These are phyloP conservation scores for Pichia sp. DNA, from an alignment of 1,139 yeast genomes.

Conservation along the genomic window DNA sequence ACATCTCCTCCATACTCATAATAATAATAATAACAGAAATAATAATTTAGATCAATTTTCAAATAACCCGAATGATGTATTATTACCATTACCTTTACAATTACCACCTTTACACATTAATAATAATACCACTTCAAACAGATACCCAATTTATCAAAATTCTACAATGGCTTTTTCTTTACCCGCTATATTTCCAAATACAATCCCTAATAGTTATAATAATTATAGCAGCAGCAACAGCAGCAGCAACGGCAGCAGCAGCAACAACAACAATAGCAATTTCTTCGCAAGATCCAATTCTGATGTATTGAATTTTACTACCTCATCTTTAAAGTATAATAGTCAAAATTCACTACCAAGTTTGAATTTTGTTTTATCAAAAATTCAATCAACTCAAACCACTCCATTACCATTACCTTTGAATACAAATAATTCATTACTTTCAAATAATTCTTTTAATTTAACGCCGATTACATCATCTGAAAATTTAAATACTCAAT, in stretches of 20 bases:
- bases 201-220: neutral
- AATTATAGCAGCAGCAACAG: neutral
- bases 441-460: too few species aligned
- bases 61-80: too few species aligned
- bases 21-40: neutral
- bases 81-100: neutral
- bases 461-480: too few species aligned
- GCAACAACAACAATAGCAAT: neutral
- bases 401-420: slow-evolving; percentile 8
- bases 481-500: neutral
- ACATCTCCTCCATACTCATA: neutral
- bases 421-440: too few species aligned
- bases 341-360: slow-evolving; percentile 12
- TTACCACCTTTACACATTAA: neutral
- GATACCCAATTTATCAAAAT: too few species aligned
- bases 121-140: neutral
- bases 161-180: neutral
- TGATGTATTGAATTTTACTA: neutral
- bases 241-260: too few species aligned
- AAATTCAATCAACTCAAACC: slow-evolving; percentile 11
- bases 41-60: neutral
- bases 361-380: slow-evolving; percentile 12
- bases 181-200: neutral
- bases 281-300: neutral
- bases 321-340: neutral